Base-by-base conservation (phyloP, 768 basidiomycete species). In the Mrakia frigida region DNA sequence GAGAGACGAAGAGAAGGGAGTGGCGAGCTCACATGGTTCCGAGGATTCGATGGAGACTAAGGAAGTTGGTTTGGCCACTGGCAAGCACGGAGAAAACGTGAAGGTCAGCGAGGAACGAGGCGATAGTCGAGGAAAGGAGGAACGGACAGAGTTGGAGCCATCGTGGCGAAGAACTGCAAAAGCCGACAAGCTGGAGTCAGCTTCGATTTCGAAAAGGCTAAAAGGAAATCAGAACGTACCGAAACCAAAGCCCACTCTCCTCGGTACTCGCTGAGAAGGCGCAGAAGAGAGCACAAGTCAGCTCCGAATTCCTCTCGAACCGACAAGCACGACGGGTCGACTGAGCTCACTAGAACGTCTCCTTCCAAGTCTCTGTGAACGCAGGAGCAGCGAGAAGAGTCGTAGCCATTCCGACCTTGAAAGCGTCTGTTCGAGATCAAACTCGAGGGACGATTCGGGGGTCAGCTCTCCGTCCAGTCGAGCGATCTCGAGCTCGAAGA, bases 241-340 rank as follows among this genome's bases (percentile, higher is more conserved):
- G 94, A 94, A 73, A 98, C 92, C 81, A 99, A 84, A 0, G 94
- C 94, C 96, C 96, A 99, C 84, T 98, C 94, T 50, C 95, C 95
- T 80, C 90, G 88, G 80, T 91, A 94, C 67, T 89, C 87, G 60
- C 73, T 74, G 61, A 2, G 31, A 37, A 60, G 39, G 7, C 18
- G 23, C 50, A n/a, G 21, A 31, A 18, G 43, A 33, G 5, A 63
- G 43, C 35, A 13, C 37, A 14, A 14, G 16, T 41, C 52, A 59
- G n/a, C 33, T 3, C 14, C 39, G 28, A 1, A n/a, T n/a, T n/a
- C n/a, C n/a, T 28, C 43, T 53, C 70, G 11, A 31, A 0, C 9
- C 35, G 1, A 59, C 50, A 39, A 56, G 33, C 6, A 18, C 31
- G 11, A 25, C 21, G 46, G 5, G 9, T n/a, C 41, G 25, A 23